phyloP scores from a whole-genome alignment of 192 early-diverging fungal species.

The Podila minutissima region DNA sequence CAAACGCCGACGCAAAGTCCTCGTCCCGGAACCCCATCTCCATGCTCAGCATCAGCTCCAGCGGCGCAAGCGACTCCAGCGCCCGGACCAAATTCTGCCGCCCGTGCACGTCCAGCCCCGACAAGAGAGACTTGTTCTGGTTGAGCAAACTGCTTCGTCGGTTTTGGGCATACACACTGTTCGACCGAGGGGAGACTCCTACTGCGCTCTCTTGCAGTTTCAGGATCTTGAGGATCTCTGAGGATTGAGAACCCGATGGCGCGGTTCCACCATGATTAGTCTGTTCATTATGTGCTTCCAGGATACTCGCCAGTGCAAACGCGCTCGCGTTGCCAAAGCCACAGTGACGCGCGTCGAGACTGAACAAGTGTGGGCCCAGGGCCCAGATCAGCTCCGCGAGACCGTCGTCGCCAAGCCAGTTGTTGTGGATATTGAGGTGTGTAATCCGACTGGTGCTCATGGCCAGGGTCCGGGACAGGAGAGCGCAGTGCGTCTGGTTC shows the following conservation, averaged over 20 bases:
- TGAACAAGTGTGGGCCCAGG: constrained; percentile 1
- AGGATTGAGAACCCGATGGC: not conserved
- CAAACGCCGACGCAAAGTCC: constrained; percentile 29
- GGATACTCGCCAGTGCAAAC: constrained; percentile 16
- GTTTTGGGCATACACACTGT: not conserved
- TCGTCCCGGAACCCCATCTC: constrained; percentile 17
- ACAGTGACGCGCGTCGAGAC: constrained; percentile 18
- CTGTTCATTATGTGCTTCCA: constrained; percentile 8
- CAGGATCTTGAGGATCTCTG: constrained; percentile 10
- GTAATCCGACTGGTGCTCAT: constrained; percentile 16
- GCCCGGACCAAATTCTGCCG: constrained; percentile 19
- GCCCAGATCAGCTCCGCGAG: constrained; percentile 24
- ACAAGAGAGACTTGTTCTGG: not conserved
- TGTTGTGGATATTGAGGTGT: constrained; percentile 33
- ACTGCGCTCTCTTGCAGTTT: constrained; percentile 15
- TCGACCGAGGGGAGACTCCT: not conserved
- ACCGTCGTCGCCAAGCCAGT: constrained; percentile 26
- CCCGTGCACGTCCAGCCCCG: not conserved
- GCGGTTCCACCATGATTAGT: not conserved
- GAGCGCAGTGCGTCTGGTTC: constrained; percentile 1
- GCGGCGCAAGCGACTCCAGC: constrained; percentile 8
- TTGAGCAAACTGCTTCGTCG: not conserved
- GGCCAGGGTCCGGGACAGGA: not conserved
- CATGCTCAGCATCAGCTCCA: constrained; percentile 15
- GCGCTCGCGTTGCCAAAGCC: constrained; percentile 25